Base-by-base conservation (phyloP, 345 rosid species). In the Atalantia buxifolia region DNA sequence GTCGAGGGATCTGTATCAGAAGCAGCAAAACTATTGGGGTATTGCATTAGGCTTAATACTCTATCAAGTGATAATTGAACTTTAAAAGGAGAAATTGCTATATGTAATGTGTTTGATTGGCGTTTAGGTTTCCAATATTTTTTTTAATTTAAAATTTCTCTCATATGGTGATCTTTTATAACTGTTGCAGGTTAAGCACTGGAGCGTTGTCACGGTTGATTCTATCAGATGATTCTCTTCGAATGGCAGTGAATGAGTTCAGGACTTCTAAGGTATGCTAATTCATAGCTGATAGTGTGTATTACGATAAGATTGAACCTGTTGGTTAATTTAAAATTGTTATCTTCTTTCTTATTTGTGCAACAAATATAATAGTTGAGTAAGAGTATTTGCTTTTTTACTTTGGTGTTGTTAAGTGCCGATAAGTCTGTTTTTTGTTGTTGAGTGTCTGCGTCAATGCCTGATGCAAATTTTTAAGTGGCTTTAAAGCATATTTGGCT, bases 161-260 rank as follows among this genome's bases (percentile, higher is more conserved):
- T 63, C 59, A 40, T 16, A n/a, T 64, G 35, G 8, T 25, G 69
- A 77, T 68, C 33, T 62, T 48, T 42, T 40, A n/a, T 69, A 50
- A 33, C 21, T 69, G 13, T 83, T 86, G 76, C 89, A 94, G 99
- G 83, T 86, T 94, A 87, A 92, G 97, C 82, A 91, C 98, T 42
- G 99, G 99, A 80, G 97, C 91, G n/a, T 77, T 96, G 55, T 94
- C 98, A 38, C 90, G 97, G 66, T 83, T 94, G 89, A 87, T 96
- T 81, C 89, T 94, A 27, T 92, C 95, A 1, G 89, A 94, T 83
- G 98, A 92, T 82, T 83, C 92, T 85, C 97, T 96, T 76, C 85
- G 98, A 60, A 79, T 86, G 88, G 94, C 94, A 6, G 97, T 90
- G 40, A 96, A 94, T 80, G 93, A 89, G 72, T 82, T 92, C 76